These are phyloP conservation scores for Pholiota conissans DNA, from an alignment of 768 basidiomycete genomes.

Conservation along the genomic window DNA sequence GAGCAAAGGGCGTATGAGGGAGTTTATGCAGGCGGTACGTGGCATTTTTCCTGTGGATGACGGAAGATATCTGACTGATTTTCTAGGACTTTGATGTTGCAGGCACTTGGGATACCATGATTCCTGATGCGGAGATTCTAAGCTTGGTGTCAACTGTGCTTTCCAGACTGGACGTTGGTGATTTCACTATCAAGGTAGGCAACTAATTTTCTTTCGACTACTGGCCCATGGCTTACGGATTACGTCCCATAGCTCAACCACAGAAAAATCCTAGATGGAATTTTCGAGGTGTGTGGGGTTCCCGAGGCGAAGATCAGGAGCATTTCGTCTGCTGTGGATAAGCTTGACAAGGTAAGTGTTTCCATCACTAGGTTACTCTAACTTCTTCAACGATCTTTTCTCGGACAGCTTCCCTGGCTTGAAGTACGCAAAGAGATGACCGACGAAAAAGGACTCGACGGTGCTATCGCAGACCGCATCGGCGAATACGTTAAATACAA, in stretches of 20 bases:
- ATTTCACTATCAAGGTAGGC: slow-evolving; percentile 96
- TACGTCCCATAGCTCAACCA: slow-evolving; percentile 74
- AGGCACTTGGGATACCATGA: slow-evolving; percentile 93
- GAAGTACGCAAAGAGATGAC: slow-evolving; percentile 98
- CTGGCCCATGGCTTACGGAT: background rate
- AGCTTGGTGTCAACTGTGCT: slow-evolving; percentile 81
- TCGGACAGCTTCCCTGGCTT: slow-evolving; percentile 71
- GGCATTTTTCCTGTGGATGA: background rate
- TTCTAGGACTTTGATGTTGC: slow-evolving; percentile 92
- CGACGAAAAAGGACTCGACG: slow-evolving; percentile 87
- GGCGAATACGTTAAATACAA: slow-evolving; percentile 97
- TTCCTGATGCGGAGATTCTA: slow-evolving; percentile 92
- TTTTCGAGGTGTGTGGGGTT: slow-evolving; percentile 96
- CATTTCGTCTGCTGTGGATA: slow-evolving; percentile 97
- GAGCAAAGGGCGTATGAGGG: slow-evolving; percentile 97
- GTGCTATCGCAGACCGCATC: slow-evolving; percentile 85
- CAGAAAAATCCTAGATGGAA: slow-evolving; percentile 94
- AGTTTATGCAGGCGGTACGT: slow-evolving; percentile 94
- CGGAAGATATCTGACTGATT: background rate
- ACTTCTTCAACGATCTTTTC: no score
- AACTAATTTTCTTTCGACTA: background rate
- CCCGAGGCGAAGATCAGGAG: slow-evolving; percentile 84
- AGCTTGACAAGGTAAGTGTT: slow-evolving; percentile 84
- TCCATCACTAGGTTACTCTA: no score
- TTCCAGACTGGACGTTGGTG: slow-evolving; percentile 83